Evolutionary conservation across 2,329 filamentous ascomycete species (phyloP), one percentile per base, ranked within the genome.

Genomic region (Elsinoe fawcettii): DNA sequence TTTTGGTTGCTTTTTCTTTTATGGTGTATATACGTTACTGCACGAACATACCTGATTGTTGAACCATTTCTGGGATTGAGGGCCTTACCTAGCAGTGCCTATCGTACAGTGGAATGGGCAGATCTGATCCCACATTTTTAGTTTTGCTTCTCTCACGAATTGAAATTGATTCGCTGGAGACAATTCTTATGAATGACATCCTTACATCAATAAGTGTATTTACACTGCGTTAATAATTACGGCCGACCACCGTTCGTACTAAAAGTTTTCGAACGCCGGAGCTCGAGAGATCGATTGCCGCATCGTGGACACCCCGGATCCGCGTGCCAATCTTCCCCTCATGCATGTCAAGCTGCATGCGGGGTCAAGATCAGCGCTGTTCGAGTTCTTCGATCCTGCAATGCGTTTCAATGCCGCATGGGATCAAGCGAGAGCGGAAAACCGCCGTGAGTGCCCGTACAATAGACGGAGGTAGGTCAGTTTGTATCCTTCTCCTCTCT

Each of bases 91-190:
- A 16, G 5, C 11, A 22, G 8, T 8, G 4, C 3, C n/a, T 55
- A 23, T 30, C 12, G 16, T 2, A 55, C 34, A 9, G 36, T 41
- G 2, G 6, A 41, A 18, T 43, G 34, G 51, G 43, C 51, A 8
- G 18, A 25, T 14, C 39, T 54, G 9, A 23, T 54, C 9, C 51
- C 51, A n/a, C 51, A 54, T 39, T n/a, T n/a, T n/a, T n/a, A n/a
- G n/a, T n/a, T n/a, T n/a, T n/a, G n/a, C n/a, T n/a, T n/a, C n/a
- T n/a, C n/a, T n/a, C n/a, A n/a, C n/a, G n/a, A n/a, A n/a, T n/a
- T n/a, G n/a, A n/a, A n/a, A n/a, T n/a, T n/a, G n/a, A n/a, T n/a
- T n/a, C n/a, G n/a, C n/a, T n/a, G n/a, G n/a, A n/a, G n/a, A n/a
- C n/a, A n/a, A n/a, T n/a, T n/a, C n/a, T n/a, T n/a, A n/a, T n/a